These are phyloP conservation scores for Stagonosporopsis cucurbitacearum DNA, from an alignment of 2,329 filamentous ascomycete species.

Conservation along the genomic window DNA sequence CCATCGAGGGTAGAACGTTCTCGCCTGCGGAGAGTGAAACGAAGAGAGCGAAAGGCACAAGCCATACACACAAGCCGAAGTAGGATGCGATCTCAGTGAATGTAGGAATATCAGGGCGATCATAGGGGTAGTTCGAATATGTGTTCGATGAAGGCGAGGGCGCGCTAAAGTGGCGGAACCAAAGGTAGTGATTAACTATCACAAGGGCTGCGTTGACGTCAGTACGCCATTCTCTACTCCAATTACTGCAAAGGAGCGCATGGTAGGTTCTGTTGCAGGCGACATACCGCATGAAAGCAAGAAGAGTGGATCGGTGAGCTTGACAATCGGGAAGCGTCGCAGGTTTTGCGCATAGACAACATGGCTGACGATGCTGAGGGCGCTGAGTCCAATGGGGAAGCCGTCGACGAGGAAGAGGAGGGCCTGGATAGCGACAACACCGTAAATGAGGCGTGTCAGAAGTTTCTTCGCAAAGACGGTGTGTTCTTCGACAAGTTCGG, in stretches of 20 bases:
- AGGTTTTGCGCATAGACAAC: slow-evolving; percentile 89
- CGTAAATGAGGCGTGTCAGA: slow-evolving; percentile 85
- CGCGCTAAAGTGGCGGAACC: slow-evolving; percentile 90
- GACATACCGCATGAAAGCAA: slow-evolving; percentile 77
- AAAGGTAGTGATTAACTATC: slow-evolving; percentile 88
- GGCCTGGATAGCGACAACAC: slow-evolving; percentile 74
- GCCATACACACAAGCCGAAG: slow-evolving; percentile 95
- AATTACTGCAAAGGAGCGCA: neutral
- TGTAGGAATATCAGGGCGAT: slow-evolving; percentile 73
- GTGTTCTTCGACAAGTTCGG: slow-evolving; percentile 96
- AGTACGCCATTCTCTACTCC: neutral
- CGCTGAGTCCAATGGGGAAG: slow-evolving; percentile 78
- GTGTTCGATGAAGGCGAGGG: slow-evolving; percentile 56
- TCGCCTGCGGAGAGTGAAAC: slow-evolving; percentile 93
- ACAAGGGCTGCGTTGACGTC: slow-evolving; percentile 68
- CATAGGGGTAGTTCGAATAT: slow-evolving; percentile 63
- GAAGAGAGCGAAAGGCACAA: slow-evolving; percentile 93
- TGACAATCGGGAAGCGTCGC: slow-evolving; percentile 76
- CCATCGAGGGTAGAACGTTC: slow-evolving; percentile 93
- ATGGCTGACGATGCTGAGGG: slow-evolving; percentile 81
- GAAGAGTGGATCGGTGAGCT: slow-evolving; percentile 86
- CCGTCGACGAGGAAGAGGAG: slow-evolving; percentile 80
- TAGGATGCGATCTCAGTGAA: slow-evolving; percentile 96
- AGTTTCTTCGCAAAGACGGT: slow-evolving; percentile 89
- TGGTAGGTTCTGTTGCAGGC: too few relatives aligned